phyloP scores from a whole-genome alignment of 768 basidiomycete species.

The Rubroboletus satanas region DNA sequence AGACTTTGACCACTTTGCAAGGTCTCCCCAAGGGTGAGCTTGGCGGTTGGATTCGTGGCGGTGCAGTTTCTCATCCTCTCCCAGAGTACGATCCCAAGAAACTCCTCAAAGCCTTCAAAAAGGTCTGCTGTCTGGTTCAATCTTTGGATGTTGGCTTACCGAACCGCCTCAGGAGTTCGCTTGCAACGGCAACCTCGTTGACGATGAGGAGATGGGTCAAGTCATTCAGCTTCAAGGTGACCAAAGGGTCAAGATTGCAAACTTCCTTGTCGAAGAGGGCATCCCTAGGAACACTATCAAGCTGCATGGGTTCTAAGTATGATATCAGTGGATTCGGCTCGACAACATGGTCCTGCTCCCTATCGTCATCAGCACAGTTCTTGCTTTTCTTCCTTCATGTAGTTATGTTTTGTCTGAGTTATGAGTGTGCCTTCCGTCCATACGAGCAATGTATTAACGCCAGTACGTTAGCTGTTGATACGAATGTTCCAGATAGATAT shows the following conservation, averaged over 20 bases:
- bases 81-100: constrained; percentile 98
- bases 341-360: constrained; percentile 1
- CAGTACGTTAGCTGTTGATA: constrained; percentile 23
- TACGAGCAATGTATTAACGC: constrained; percentile 27
- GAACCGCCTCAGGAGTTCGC: constrained; percentile 74
- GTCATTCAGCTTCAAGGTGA: constrained; percentile 99
- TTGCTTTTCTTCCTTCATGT: constrained; percentile 16
- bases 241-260: constrained; percentile 86
- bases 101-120: constrained; percentile 98
- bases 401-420: constrained; percentile 18
- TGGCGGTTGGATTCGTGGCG: constrained; percentile 2
- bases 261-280: constrained; percentile 82
- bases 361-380: constrained; percentile 9
- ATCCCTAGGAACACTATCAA: constrained; percentile 76
- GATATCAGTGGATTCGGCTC: background rate
- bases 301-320: constrained; percentile 77
- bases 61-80: constrained; percentile 13
- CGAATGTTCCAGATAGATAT: constrained; percentile 24
- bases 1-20: constrained; percentile 96
- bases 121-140: constrained; percentile 45
- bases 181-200: constrained; percentile 95
- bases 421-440: constrained; percentile 13
- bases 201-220: constrained; percentile 92
- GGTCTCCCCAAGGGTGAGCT: constrained; percentile 82
- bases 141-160: constrained; percentile 8